Base-by-base conservation (phyloP, 352 stramenopile genomes). In the Pilasporangium apinafurcum region DNA sequence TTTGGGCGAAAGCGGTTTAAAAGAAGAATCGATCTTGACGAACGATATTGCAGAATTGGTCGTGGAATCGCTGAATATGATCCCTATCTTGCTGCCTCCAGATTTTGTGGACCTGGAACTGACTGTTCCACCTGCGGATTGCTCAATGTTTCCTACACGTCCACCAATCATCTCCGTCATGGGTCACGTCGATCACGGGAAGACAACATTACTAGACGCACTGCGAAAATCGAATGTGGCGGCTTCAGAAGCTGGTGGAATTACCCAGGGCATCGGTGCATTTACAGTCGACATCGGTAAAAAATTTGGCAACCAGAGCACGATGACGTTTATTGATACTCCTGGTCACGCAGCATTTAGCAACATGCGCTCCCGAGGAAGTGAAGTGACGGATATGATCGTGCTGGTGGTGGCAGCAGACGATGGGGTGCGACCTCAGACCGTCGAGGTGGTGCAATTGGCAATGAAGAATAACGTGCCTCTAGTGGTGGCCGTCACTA, bases 131-230 rank as follows among this genome's bases (percentile, higher is more conserved):
- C 82, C 82, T 0, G 64, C 51, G 4, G 74, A 93, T 57, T 87
- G 74, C 44, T 86, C 74, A 2, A 59, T 45, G 27, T 90, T 91
- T 28, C 72, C 77, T 13, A 37, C 65, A 41, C 77, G 82, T 16
- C 67, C 79, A 28, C 95, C 97, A 13, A 92, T 99, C 25, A 90
- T 99, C 20, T 98, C 95, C 17, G 96, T 99, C 30, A 99, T 99
- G 97, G 97, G 97, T 8, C 97, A 99, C 62, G 97, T 99, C 26
- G 97, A 99, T 65, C 97, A 99, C 68, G 97, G 97, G 52, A 99
- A 99, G 68, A 99, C 97, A 3, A 98, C 95, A 18, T 68, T 99
- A 26, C 76, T 99, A 2, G 97, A 99, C 56, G 77, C 84, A 12
- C 81, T 88, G 42, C 84, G 72, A 74, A 96, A 79, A 44, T 85